phyloP scores from a whole-genome alignment of 768 basidiomycete genomes.

The Boletus tylopilopsis region DNA sequence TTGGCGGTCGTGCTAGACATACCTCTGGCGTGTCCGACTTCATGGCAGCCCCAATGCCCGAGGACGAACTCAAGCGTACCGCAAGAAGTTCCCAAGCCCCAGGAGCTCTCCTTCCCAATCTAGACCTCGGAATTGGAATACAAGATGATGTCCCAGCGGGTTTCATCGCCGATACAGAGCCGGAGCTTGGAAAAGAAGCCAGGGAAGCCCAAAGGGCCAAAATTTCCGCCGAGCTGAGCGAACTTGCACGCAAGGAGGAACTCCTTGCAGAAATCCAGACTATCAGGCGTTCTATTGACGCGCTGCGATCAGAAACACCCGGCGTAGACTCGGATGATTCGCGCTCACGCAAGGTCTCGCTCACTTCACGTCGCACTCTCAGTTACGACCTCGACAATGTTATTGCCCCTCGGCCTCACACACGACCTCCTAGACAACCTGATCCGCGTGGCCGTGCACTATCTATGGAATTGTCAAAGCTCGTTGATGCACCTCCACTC shows the following conservation, averaged over 20 bases:
- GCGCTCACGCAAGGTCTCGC: slow-evolving; percentile 59
- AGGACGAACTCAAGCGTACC: slow-evolving; percentile 58
- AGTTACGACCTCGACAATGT: slow-evolving; percentile 60
- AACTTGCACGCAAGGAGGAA: slow-evolving; percentile 64
- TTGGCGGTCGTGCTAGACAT: slow-evolving; percentile 52
- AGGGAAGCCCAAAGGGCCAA: slow-evolving; percentile 32
- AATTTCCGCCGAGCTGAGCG: slow-evolving; percentile 43
- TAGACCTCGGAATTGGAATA: slow-evolving; percentile 75
- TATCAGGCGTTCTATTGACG: slow-evolving; percentile 75
- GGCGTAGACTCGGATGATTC: slow-evolving; percentile 46
- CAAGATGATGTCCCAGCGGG: slow-evolving; percentile 69
- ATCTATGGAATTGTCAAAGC: slow-evolving; percentile 64
- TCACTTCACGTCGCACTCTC: slow-evolving; percentile 64
- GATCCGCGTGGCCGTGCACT: slow-evolving; percentile 69
- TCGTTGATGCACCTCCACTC: slow-evolving; percentile 40
- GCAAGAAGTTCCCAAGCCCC: slow-evolving; percentile 48
- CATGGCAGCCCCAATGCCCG: slow-evolving; percentile 54
- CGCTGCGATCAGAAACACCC: slow-evolving; percentile 68
- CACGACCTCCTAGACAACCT: slow-evolving; percentile 64
- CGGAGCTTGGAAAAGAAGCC: slow-evolving; percentile 27
- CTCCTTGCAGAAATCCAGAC: slow-evolving; percentile 75
- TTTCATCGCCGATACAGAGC: slow-evolving; percentile 54
- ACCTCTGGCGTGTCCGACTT: slow-evolving; percentile 73
- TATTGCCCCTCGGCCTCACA: slow-evolving; percentile 50
- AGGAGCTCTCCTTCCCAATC: slow-evolving; percentile 54